Evolutionary conservation across 2,329 filamentous ascomycete genomes (phyloP).

Genomic region (Fusarium sp.): DNA sequence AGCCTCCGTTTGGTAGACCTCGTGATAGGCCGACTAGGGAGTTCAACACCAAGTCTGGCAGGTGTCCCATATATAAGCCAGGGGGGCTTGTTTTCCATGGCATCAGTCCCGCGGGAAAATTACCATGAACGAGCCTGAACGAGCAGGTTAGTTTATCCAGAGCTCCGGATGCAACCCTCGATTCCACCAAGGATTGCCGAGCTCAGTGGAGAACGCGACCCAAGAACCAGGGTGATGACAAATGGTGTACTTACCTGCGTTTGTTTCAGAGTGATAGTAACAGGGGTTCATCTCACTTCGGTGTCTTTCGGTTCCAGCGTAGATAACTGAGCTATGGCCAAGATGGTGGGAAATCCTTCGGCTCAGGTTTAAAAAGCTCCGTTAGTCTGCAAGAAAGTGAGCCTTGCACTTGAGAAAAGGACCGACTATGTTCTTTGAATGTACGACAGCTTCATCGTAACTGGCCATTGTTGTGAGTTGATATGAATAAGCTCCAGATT

Average conservation of each 20-base stretch:
- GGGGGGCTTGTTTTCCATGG: neutral
- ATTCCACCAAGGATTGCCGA: neutral
- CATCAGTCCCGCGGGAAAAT: neutral
- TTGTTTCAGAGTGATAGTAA: neutral
- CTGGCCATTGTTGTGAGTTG: neutral
- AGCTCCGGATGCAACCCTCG: neutral
- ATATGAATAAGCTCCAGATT: neutral
- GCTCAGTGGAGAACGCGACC: neutral
- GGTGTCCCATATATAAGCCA: neutral
- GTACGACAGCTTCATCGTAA: neutral
- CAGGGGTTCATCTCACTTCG: neutral
- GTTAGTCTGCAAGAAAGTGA: neutral
- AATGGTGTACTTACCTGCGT: neutral
- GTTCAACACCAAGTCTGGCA: neutral
- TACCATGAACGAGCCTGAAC: neutral
- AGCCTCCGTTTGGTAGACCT: constrained; percentile 3
- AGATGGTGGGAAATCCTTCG: constrained; percentile 8
- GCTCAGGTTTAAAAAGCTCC: neutral
- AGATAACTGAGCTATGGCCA: neutral
- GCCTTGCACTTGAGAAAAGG: constrained; percentile 1
- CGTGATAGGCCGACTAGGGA: neutral
- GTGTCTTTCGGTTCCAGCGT: neutral
- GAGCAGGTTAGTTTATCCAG: neutral
- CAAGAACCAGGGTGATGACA: neutral
- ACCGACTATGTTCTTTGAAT: neutral